phyloP scores from a whole-genome alignment of 2,329 filamentous ascomycete genomes.

The Neonectria magnoliae region DNA sequence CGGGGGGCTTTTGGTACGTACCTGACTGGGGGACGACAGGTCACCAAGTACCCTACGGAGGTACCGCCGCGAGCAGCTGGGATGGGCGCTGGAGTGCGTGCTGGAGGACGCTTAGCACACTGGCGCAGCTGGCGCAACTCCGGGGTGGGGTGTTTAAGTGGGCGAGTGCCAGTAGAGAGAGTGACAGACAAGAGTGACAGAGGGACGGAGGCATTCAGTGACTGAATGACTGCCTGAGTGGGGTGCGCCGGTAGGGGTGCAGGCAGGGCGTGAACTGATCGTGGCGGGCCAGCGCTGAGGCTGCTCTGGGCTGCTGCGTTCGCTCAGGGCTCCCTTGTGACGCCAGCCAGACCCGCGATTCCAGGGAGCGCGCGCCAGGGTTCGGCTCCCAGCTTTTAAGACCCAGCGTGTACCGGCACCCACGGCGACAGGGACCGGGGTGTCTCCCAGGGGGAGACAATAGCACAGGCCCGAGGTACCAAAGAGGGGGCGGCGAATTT shows the following conservation, averaged over 20 bases:
- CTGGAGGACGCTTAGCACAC: constrained; percentile 15
- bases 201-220: not conserved
- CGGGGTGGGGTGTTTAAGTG: constrained; percentile 17
- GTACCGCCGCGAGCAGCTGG: constrained; percentile 39
- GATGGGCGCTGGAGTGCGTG: constrained; percentile 26
- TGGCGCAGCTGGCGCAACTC: constrained; percentile 8
- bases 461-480: constrained; percentile 39
- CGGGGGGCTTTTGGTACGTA: constrained; percentile 33
- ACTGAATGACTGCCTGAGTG: not conserved
- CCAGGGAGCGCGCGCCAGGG: constrained; percentile 25
- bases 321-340: constrained; percentile 21
- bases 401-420: constrained; percentile 33
- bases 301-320: not conserved
- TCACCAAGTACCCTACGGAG: constrained; percentile 39
- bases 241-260: not conserved
- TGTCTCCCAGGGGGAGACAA: constrained; percentile 37
- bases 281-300: not conserved
- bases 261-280: not conserved
- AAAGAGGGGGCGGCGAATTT: constrained; percentile 43
- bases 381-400: constrained; percentile 29
- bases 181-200: not conserved
- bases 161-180: constrained; percentile 4
- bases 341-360: constrained; percentile 28
- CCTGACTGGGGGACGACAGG: constrained; percentile 25
- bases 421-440: constrained; percentile 36